These are phyloP conservation scores for Fusarium abutilonis DNA, from an alignment of 2,329 filamentous ascomycete genomes.

Conservation along the genomic window DNA sequence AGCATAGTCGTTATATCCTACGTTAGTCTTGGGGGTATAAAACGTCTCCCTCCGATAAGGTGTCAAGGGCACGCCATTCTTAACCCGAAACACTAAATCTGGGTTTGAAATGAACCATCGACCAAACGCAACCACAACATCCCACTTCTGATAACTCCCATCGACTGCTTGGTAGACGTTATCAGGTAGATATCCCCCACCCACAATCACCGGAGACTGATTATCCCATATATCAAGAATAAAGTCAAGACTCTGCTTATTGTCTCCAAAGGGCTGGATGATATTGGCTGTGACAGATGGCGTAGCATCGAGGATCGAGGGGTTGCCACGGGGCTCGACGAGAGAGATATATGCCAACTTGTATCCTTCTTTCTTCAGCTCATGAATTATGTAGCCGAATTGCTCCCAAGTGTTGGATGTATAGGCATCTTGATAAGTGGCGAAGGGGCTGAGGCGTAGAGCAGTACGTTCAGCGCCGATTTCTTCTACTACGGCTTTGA, in stretches of 20 bases:
- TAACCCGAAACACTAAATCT: constrained; percentile 52
- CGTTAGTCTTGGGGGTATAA: constrained; percentile 46
- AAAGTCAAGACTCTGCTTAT: constrained; percentile 50
- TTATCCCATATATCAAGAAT: constrained; percentile 49
- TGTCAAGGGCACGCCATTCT: constrained; percentile 50
- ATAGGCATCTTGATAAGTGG: constrained; percentile 45
- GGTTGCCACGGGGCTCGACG: constrained; percentile 50
- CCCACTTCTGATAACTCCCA: constrained; percentile 40
- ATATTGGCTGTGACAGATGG: neutral
- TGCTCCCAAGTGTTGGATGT: constrained; percentile 46
- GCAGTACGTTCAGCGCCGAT: constrained; percentile 62
- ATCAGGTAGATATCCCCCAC: constrained; percentile 46
- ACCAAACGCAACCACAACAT: constrained; percentile 47
- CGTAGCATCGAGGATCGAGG: constrained; percentile 50
- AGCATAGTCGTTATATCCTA: constrained; percentile 47
- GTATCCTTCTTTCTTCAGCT: constrained; percentile 42
- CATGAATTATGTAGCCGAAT: constrained; percentile 41
- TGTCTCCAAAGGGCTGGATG: neutral
- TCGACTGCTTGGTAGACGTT: constrained; percentile 40
- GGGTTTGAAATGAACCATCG: constrained; percentile 52
- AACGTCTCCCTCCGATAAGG: constrained; percentile 54
- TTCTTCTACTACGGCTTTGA: constrained; percentile 53
- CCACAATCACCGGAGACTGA: constrained; percentile 47
- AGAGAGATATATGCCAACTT: constrained; percentile 51
- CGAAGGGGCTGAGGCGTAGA: constrained; percentile 66